Evolutionary conservation across 306 rosid genomes (phyloP).

Genomic region (Astragalus glycyphyllos): DNA sequence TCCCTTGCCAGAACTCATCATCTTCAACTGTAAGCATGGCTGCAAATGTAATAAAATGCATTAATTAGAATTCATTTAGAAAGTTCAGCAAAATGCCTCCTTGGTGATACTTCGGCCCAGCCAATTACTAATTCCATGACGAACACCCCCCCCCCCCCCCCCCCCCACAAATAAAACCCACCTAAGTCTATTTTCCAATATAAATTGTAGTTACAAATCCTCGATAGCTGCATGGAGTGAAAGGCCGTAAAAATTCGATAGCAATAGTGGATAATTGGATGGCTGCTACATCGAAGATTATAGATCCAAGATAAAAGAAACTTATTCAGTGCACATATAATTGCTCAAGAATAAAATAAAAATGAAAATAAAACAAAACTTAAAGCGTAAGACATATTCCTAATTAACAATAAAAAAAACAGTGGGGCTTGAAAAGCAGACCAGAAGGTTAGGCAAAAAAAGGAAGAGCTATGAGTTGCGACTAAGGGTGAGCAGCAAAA

Average conservation of each 20-base stretch:
- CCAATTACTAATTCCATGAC: neutral
- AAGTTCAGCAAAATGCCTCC: neutral
- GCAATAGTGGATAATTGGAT: neutral
- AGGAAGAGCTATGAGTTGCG: neutral
- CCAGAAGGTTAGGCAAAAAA: no score
- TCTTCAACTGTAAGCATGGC: conserved; percentile 91
- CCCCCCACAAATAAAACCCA: neutral
- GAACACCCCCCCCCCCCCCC: neutral
- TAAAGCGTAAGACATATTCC: neutral
- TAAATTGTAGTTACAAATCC: neutral
- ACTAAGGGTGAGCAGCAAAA: neutral
- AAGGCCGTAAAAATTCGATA: neutral
- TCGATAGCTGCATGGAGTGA: neutral
- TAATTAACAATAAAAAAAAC: no score
- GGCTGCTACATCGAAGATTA: neutral
- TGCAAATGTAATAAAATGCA: conserved; percentile 52
- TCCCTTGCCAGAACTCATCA: conserved; percentile 95
- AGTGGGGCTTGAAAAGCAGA: neutral
- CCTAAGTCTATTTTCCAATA: neutral
- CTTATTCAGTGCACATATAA: no score
- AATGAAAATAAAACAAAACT: neutral
- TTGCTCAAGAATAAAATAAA: neutral
- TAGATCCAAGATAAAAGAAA: neutral
- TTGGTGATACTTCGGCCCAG: neutral
- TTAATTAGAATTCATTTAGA: conserved; percentile 34